These are phyloP conservation scores for Pyrenophora teres DNA, from an alignment of 2,329 filamentous ascomycete species.

Conservation along the genomic window DNA sequence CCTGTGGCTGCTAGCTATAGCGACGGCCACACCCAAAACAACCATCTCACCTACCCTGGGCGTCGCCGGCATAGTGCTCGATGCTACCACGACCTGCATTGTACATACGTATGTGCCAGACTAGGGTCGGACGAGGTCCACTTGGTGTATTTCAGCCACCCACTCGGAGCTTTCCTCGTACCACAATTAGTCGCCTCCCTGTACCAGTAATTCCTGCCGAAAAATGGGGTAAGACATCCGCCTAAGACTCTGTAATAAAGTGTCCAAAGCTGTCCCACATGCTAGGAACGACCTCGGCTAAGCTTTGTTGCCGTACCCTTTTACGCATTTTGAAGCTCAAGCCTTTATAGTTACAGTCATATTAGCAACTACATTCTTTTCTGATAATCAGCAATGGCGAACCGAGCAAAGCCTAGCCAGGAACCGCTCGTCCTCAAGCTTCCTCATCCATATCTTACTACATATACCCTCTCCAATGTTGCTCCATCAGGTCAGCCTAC, in stretches of 20 bases:
- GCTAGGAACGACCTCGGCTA: conserved; percentile 35
- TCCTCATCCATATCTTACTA: conserved; percentile 46
- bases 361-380: conserved; percentile 9
- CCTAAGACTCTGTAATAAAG: conserved; percentile 33
- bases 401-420: conserved; percentile 19
- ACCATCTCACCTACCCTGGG: conserved; percentile 29
- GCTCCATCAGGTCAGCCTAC: conserved; percentile 25
- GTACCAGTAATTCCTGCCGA: conserved; percentile 4
- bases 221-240: conserved; percentile 20
- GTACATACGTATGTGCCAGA: conserved; percentile 15
- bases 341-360: conserved; percentile 13
- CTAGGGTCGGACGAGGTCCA: conserved; percentile 19
- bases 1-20: conserved; percentile 12
- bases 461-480: conserved; percentile 37
- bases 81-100: conserved; percentile 22
- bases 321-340: conserved; percentile 11
- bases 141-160: conserved; percentile 30
- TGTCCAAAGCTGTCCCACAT: conserved; percentile 14
- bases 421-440: conserved; percentile 41
- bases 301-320: conserved; percentile 9
- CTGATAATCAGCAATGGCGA: conserved; percentile 23
- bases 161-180: conserved; percentile 24
- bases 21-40: conserved; percentile 14
- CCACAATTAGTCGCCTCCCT: conserved; percentile 6
- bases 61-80: conserved; percentile 8